Conservation (phyloP, 345 rosid species). For the Sonneratia alba region DNA sequence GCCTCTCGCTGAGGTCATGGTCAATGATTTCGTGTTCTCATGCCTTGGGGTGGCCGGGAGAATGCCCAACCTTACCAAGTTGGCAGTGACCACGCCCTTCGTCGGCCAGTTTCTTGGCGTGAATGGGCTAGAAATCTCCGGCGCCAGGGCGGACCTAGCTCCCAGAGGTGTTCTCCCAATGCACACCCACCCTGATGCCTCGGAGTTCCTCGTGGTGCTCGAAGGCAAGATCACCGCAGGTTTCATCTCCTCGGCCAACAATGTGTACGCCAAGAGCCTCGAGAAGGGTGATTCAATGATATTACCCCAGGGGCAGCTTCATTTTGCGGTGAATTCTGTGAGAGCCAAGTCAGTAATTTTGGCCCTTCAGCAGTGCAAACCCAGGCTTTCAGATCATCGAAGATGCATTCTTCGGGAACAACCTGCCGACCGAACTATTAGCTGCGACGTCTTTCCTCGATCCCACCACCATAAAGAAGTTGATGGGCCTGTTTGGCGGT, state of each 20-base stretch:
- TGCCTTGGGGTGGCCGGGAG: slow-evolving; percentile 51
- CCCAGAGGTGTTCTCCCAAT: slow-evolving; percentile 70
- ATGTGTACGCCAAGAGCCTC: slow-evolving; percentile 40
- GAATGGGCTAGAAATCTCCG: slow-evolving; percentile 71
- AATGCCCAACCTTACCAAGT: slow-evolving; percentile 58
- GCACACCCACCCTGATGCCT: slow-evolving; percentile 77
- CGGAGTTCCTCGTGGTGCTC: slow-evolving; percentile 49
- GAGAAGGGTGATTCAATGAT: slow-evolving; percentile 55
- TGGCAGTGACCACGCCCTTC: slow-evolving; percentile 66
- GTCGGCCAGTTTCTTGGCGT: slow-evolving; percentile 55
- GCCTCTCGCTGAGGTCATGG: slow-evolving; percentile 31
- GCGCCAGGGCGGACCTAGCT: slow-evolving; percentile 63
- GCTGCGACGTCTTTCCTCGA: slow-evolving; percentile 62
- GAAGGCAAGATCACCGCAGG: slow-evolving; percentile 52
- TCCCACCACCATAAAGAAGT: slow-evolving; percentile 52
- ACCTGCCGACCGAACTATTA: slow-evolving; percentile 38
- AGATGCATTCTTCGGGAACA: slow-evolving; percentile 56
- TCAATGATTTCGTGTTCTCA: slow-evolving; percentile 43
- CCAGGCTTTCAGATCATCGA: slow-evolving; percentile 72
- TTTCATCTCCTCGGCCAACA: slow-evolving; percentile 47
- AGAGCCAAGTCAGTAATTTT: slow-evolving; percentile 24
- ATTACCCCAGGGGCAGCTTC: slow-evolving; percentile 77
- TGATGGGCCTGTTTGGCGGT: slow-evolving; percentile 75
- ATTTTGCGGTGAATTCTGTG: slow-evolving; percentile 48
- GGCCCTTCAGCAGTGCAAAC: slow-evolving; percentile 43